These are phyloP conservation scores for Fusarium compactum DNA, from an alignment of 2,329 filamentous ascomycete genomes.

Conservation along the genomic window DNA sequence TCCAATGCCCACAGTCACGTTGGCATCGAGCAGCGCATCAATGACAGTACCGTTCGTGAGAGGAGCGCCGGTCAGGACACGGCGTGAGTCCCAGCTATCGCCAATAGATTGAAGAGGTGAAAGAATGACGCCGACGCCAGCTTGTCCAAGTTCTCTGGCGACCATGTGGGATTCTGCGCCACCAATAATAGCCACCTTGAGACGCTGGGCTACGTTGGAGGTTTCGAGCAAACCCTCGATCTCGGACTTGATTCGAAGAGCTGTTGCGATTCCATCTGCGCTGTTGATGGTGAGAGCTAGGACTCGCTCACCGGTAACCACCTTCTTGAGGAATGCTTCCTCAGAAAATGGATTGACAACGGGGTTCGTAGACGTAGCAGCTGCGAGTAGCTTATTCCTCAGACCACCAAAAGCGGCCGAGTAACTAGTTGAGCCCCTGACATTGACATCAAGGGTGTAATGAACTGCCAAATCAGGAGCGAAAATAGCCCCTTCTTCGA, in stretches of 20 bases:
- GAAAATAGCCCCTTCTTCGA: slow-evolving; percentile 65
- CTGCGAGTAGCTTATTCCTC: slow-evolving; percentile 66
- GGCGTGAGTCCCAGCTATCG: slow-evolving; percentile 69
- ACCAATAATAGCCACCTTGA: slow-evolving; percentile 70
- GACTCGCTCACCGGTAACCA: slow-evolving; percentile 65
- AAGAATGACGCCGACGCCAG: slow-evolving; percentile 70
- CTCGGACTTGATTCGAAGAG: slow-evolving; percentile 69
- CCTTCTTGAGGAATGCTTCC: slow-evolving; percentile 63
- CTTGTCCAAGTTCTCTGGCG: slow-evolving; percentile 67
- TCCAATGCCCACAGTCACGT: slow-evolving; percentile 69
- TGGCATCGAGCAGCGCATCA: slow-evolving; percentile 68
- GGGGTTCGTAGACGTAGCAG: slow-evolving; percentile 55
- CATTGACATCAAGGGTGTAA: slow-evolving; percentile 64
- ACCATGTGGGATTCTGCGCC: slow-evolving; percentile 73
- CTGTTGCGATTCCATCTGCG: slow-evolving; percentile 71
- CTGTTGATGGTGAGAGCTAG: slow-evolving; percentile 71
- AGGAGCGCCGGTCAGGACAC: slow-evolving; percentile 72
- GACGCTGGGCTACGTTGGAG: slow-evolving; percentile 37
- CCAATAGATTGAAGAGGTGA: slow-evolving; percentile 69
- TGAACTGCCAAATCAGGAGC: slow-evolving; percentile 67
- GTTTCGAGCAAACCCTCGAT: slow-evolving; percentile 60
- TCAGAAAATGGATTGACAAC: slow-evolving; percentile 60
- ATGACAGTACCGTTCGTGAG: slow-evolving; percentile 73
- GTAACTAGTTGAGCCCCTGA: slow-evolving; percentile 60
- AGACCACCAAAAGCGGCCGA: slow-evolving; percentile 66